These are phyloP conservation scores for Ploettnerulaceae sp. DNA, from an alignment of 2,329 filamentous ascomycete genomes.

Conservation along the genomic window DNA sequence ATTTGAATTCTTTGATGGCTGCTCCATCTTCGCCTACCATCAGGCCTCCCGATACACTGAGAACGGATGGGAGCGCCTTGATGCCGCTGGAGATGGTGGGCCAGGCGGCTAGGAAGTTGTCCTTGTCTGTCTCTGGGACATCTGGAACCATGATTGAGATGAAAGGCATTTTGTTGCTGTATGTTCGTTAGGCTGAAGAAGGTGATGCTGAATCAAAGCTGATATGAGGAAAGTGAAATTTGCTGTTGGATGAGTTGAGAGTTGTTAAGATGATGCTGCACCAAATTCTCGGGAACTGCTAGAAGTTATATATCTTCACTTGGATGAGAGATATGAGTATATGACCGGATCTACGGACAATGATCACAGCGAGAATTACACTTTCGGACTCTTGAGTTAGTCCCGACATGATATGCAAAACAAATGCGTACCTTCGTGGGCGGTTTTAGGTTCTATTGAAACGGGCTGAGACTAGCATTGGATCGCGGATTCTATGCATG, in stretches of 20 bases:
- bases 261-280: no score
- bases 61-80: conserved; percentile 10
- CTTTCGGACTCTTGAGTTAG: not conserved
- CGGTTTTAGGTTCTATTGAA: conserved; percentile 2
- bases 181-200: not conserved
- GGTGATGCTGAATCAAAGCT: not conserved
- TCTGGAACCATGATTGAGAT: conserved; percentile 13
- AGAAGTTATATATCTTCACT: no score
- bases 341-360: no score
- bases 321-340: no score
- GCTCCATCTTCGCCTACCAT: conserved; percentile 13
- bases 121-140: conserved; percentile 15
- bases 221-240: no score
- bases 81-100: conserved; percentile 12
- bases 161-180: conserved; percentile 19
- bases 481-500: not conserved
- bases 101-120: conserved; percentile 10
- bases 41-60: conserved; percentile 12
- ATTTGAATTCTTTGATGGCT: conserved; percentile 13
- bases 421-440: not conserved
- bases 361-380: no score
- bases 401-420: not conserved
- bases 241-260: no score
- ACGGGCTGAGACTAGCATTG: not conserved
- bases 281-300: no score